These are phyloP conservation scores for Chaetomiaceae sp. DNA, from an alignment of 2,329 filamentous ascomycete genomes.

Conservation along the genomic window DNA sequence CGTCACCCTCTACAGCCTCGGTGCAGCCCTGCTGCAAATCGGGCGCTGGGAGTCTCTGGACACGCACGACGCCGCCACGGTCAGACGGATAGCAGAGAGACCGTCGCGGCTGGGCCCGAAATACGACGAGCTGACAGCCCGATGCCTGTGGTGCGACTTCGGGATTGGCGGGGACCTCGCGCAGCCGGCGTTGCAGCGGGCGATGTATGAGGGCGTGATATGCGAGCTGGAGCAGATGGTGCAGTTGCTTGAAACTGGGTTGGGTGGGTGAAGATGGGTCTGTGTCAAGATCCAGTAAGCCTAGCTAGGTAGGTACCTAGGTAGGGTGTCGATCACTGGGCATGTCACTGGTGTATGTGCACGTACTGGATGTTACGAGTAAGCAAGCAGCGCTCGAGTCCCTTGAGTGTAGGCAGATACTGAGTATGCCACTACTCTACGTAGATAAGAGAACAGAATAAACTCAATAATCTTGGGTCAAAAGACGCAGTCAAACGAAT, in stretches of 20 bases:
- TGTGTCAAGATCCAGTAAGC: too few species aligned
- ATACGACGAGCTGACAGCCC: slow-evolving; percentile 2
- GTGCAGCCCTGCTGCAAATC: slow-evolving; percentile 2
- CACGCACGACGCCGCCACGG: background rate
- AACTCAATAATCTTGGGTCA: too few species aligned
- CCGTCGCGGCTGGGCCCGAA: slow-evolving; percentile 1
- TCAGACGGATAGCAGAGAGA: background rate
- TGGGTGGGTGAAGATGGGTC: too few species aligned
- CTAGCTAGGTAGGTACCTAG: too few species aligned
- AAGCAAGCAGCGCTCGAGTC: too few species aligned
- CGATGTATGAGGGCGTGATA: background rate
- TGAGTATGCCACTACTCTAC: too few species aligned
- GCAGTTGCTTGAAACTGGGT: background rate
- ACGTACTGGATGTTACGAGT: too few species aligned
- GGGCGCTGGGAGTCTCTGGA: slow-evolving; percentile 1
- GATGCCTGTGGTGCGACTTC: slow-evolving; percentile 3
- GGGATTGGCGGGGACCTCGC: background rate
- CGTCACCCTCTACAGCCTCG: background rate
- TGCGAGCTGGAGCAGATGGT: slow-evolving; percentile 7
- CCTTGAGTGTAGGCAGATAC: too few species aligned
- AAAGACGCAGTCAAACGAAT: too few species aligned
- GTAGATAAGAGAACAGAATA: too few species aligned
- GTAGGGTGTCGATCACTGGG: too few species aligned
- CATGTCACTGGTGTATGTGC: too few species aligned
- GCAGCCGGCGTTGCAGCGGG: slow-evolving; percentile 1